Base-by-base conservation (phyloP, 2,329 filamentous ascomycete genomes). In the Trichoderma afroharzianum region DNA sequence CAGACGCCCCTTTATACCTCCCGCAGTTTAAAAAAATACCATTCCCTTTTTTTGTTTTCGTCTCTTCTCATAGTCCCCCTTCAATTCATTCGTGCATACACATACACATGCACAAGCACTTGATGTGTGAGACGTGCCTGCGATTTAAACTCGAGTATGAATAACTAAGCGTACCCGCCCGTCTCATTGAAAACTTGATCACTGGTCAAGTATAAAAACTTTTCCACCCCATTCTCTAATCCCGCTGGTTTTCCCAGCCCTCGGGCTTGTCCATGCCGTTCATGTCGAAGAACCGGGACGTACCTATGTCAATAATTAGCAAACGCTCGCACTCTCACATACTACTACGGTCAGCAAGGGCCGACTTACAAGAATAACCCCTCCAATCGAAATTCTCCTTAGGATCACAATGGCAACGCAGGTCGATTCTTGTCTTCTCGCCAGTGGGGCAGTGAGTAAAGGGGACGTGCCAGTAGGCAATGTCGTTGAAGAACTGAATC, bases 381-480 rank as follows among this genome's bases (percentile, higher is more conserved):
- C 97, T 98, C 97, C 97, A 99, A 83, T 99, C 96, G 86, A 99
- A 99, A 85, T 99, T 99, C 72, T 98, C 93, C 78, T 92, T 91
- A 8, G 96, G 95, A 79, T 99, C 94, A 84, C 96, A 99, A 82
- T 95, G 92, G 82, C 96, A 99, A 80, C 93, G 95, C 76, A 95
- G 89, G 75, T 97, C 92, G 70, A 95, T 82, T 75, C 95, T 90
- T 68, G 88, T 90, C 83, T 97, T 88, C 83, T 98, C 94, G 69
- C 92, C 93, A 0, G 94, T 97, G 3, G 96, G 96, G 82, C 96
- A 99, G 83, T 99, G 96, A 5, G 95, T 98, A 81, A 99, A 99
- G 26, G 96, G 96, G 28, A 98, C 93, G 80, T 99, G 96, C 83
- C 94, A 98, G 83, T 99, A 99, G 72, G 93, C 95, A 78, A 99